Conservation (phyloP, 1,139 yeast genomes). For the Meyerozyma elateridarum region DNA sequence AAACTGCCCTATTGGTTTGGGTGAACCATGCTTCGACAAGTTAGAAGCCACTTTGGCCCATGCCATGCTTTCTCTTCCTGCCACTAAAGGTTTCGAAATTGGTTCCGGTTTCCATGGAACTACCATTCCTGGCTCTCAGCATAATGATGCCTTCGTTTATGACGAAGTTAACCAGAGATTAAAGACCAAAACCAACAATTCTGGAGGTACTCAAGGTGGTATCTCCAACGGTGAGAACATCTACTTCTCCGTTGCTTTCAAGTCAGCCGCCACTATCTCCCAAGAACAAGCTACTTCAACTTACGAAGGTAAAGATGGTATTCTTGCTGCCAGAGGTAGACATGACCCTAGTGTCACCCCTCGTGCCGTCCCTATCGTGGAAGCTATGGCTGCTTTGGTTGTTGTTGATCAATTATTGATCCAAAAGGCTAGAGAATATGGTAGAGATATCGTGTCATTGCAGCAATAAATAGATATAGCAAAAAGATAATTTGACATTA, state of each 20-base stretch:
- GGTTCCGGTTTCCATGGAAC: constrained; percentile 96
- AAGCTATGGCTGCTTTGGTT: constrained; percentile 94
- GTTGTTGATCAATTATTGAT: constrained; percentile 80
- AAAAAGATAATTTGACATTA: no score
- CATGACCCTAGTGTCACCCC: constrained; percentile 99
- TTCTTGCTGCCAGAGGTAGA: constrained; percentile 92
- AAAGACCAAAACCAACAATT: constrained; percentile 83
- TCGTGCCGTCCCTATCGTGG: constrained; percentile 97
- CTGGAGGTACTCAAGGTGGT: constrained; percentile 99
- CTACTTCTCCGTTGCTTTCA: constrained; percentile 92
- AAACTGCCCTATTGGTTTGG: constrained; percentile 89
- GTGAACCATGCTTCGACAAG: constrained; percentile 97
- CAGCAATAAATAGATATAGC: no score
- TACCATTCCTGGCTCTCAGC: constrained; percentile 84
- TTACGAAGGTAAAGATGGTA: constrained; percentile 82
- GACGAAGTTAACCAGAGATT: constrained; percentile 53
- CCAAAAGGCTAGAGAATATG: constrained; percentile 75
- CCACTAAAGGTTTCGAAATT: constrained; percentile 95
- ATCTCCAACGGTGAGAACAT: constrained; percentile 93
- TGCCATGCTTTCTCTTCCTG: constrained; percentile 96
- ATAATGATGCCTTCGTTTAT: constrained; percentile 78
- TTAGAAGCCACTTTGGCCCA: constrained; percentile 92
- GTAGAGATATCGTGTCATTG: constrained; percentile 20
- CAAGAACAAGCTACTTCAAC: constrained; percentile 87
- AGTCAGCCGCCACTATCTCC: constrained; percentile 95